These are phyloP conservation scores for Thuidium tamariscinum DNA, from an alignment of 225 moss, liverwort and hornwort species.

Conservation along the genomic window DNA sequence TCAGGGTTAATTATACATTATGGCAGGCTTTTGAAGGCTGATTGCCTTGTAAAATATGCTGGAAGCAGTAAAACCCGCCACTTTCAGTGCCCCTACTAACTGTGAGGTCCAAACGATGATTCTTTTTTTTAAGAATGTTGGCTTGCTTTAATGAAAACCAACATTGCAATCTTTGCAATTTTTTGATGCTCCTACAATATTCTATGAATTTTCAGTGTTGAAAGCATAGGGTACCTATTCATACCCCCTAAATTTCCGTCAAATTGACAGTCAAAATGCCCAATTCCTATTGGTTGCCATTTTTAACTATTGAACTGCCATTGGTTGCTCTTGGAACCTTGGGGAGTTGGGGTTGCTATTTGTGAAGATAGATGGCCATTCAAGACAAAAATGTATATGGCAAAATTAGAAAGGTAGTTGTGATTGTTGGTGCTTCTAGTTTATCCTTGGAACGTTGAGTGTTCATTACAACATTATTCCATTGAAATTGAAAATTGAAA, in stretches of 20 bases:
- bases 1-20: too few relatives aligned
- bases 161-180: background rate
- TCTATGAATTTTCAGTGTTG: background rate
- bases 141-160: background rate
- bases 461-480: too few relatives aligned
- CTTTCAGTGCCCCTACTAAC: fast-evolving
- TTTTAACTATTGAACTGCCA: background rate
- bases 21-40: background rate
- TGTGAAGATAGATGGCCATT: background rate
- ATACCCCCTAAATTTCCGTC: fast-evolving
- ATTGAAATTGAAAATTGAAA: too few relatives aligned
- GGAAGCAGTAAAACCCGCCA: background rate
- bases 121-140: background rate
- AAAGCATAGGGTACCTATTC: background rate
- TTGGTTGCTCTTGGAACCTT: background rate
- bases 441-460: background rate
- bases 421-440: background rate
- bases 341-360: too few relatives aligned
- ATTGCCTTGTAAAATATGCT: background rate
- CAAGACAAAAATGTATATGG: background rate
- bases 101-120: background rate
- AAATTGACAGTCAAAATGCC: too few relatives aligned
- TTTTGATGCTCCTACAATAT: fast-evolving
- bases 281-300: too few relatives aligned
- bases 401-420: background rate